Conservation (phyloP, 495 filamentous ascomycete genomes). For the Durotheca rogersii region DNA sequence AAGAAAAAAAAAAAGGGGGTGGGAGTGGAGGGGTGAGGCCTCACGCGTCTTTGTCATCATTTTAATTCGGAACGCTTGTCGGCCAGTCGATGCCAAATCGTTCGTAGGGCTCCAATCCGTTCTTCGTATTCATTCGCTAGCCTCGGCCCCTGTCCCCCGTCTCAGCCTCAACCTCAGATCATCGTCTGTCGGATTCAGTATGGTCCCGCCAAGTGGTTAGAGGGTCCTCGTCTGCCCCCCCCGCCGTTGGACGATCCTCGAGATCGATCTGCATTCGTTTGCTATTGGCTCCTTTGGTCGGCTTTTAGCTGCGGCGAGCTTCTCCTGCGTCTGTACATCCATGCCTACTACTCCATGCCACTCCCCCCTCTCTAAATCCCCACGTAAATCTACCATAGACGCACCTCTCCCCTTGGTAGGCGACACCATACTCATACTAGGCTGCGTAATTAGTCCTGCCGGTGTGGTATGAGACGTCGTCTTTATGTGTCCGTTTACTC, state of each 20-base stretch:
- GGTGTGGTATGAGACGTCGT: too few species aligned
- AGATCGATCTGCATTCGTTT: not conserved
- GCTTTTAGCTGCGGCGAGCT: constrained; percentile 1
- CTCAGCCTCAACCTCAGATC: constrained; percentile 20
- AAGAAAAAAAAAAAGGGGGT: not conserved
- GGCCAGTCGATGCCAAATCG: constrained; percentile 15
- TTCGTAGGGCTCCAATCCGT: constrained; percentile 2
- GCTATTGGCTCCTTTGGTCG: constrained; percentile 9
- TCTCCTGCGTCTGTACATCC: constrained; percentile 5
- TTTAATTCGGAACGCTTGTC: constrained; percentile 3
- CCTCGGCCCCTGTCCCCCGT: constrained; percentile 21
- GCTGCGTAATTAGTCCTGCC: too few species aligned
- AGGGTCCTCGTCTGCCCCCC: not conserved
- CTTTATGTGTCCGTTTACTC: too few species aligned
- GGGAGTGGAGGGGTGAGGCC: constrained; percentile 10
- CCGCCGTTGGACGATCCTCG: constrained; percentile 11
- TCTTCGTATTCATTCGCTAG: constrained; percentile 27
- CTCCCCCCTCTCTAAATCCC: too few species aligned
- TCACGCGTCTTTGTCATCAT: constrained; percentile 24
- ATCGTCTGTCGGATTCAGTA: too few species aligned
- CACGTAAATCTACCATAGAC: too few species aligned
- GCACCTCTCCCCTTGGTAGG: too few species aligned
- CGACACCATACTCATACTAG: too few species aligned
- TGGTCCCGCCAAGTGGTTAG: constrained; percentile 5
- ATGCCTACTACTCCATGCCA: not conserved